These are phyloP conservation scores for Cladosporium sp. DNA, from an alignment of 2,329 filamentous ascomycete species.

Conservation along the genomic window DNA sequence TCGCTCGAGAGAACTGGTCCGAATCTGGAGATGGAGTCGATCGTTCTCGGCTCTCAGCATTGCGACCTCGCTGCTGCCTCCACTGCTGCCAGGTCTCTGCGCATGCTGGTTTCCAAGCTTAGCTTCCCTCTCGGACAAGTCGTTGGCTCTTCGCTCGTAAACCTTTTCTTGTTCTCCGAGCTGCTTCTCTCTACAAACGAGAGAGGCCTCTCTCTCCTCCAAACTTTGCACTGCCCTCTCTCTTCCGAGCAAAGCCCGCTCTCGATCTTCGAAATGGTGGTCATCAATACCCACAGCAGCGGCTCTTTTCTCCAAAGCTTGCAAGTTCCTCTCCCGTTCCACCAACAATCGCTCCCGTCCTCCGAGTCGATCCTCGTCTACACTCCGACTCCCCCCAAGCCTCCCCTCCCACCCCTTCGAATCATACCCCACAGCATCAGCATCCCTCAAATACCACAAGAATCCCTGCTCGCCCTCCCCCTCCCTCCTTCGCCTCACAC, in stretches of 20 bases:
- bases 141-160: neutral
- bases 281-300: no score
- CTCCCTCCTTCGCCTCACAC: neutral
- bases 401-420: neutral
- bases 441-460: constrained; percentile 3
- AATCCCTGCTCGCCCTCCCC: neutral
- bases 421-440: constrained; percentile 4
- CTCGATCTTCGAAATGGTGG: no score
- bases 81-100: neutral
- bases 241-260: neutral
- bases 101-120: neutral
- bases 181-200: neutral
- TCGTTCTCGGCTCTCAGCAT: constrained; percentile 5
- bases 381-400: neutral
- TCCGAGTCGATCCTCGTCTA: neutral
- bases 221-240: neutral
- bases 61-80: neutral
- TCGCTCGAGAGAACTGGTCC: neutral
- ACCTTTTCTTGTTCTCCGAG: neutral
- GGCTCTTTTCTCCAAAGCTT: no score
- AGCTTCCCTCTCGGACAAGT: neutral
- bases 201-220: neutral
- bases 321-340: neutral
- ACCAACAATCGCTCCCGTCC: neutral
- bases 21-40: neutral